These are phyloP conservation scores for Cenchrus americanus DNA, from an alignment of 176 grass and related monocot genomes.

Conservation along the genomic window DNA sequence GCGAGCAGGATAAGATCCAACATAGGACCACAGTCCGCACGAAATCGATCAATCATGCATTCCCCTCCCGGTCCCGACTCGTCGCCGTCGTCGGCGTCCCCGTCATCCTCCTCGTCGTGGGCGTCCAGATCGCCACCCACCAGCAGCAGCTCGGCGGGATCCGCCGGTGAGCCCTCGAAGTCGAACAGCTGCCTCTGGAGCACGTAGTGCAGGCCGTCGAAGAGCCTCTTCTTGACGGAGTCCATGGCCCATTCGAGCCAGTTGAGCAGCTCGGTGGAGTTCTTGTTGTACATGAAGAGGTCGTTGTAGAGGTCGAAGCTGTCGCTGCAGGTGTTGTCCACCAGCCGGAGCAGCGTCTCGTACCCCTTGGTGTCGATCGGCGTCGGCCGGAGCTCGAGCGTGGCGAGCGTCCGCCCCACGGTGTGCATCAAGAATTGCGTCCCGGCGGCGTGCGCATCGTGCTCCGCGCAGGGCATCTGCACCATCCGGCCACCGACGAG, in stretches of 20 bases:
- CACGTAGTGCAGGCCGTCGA: no score
- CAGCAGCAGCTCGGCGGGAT: not conserved
- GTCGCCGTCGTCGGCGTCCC: not conserved
- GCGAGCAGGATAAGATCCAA: slow-evolving; percentile 18
- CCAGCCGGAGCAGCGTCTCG: no score
- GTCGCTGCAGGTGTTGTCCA: no score
- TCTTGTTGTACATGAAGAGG: no score
- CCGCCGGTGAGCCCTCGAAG: not conserved
- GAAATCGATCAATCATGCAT: slow-evolving; percentile 21
- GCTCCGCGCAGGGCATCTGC: slow-evolving; percentile 70
- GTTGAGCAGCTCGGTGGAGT: no score
- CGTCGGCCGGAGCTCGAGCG: slow-evolving; percentile 41
- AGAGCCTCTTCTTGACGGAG: no score
- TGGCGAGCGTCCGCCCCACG: slow-evolving; percentile 59
- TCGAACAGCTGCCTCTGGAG: no score
- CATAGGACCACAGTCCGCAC: not conserved
- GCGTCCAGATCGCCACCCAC: not conserved
- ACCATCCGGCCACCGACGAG: slow-evolving; percentile 88
- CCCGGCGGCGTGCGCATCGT: slow-evolving; percentile 71
- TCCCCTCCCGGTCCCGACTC: not conserved
- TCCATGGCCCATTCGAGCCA: no score
- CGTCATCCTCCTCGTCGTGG: not conserved
- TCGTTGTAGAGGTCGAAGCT: no score
- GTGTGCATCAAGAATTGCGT: slow-evolving; percentile 87
- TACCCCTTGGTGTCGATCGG: no score